These are phyloP conservation scores for Ogataea kodamae DNA, from an alignment of 805 yeast species.

Conservation along the genomic window DNA sequence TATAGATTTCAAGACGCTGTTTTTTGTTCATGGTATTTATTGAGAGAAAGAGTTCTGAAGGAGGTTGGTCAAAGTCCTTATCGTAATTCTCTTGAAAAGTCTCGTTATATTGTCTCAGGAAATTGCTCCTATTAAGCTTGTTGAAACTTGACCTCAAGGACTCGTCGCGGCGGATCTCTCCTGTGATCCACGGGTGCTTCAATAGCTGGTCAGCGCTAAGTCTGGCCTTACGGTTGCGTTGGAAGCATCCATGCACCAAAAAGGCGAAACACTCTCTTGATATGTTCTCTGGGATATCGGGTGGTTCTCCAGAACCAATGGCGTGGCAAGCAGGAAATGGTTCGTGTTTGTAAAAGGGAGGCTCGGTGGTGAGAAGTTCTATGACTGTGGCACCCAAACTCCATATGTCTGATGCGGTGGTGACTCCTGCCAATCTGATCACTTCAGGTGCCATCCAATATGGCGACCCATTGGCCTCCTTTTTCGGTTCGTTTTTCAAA, in stretches of 20 bases:
- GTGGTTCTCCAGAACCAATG: conserved; percentile 70
- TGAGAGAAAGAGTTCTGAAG: conserved; percentile 14
- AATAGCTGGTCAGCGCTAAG: conserved; percentile 52
- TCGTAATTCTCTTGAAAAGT: conserved; percentile 18
- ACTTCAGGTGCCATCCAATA: conserved; percentile 99
- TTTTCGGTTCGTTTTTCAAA: conserved; percentile 31
- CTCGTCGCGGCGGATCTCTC: conserved; percentile 3
- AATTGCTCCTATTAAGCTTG: conserved; percentile 7
- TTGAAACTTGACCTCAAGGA: conserved; percentile 4
- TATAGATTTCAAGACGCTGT: conserved; percentile 20
- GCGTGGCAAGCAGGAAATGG: conserved; percentile 83
- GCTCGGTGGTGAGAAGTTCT: conserved; percentile 80
- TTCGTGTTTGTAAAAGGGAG: conserved; percentile 77
- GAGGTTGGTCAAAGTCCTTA: conserved; percentile 19
- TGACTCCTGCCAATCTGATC: conserved; percentile 76
- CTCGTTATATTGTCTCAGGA: conserved; percentile 18
- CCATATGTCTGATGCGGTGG: conserved; percentile 90
- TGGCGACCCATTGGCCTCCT: conserved; percentile 75
- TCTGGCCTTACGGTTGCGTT: conserved; percentile 61
- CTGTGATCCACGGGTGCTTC: conserved; percentile 58
- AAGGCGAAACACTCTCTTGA: conserved; percentile 37
- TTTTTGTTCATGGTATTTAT: conserved; percentile 19
- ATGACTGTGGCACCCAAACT: conserved; percentile 92
- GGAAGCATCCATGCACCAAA: conserved; percentile 65
- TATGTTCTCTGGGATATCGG: conserved; percentile 54